phyloP scores from a whole-genome alignment of 805 yeast genomes.

The Ogataea paradorogensis region DNA sequence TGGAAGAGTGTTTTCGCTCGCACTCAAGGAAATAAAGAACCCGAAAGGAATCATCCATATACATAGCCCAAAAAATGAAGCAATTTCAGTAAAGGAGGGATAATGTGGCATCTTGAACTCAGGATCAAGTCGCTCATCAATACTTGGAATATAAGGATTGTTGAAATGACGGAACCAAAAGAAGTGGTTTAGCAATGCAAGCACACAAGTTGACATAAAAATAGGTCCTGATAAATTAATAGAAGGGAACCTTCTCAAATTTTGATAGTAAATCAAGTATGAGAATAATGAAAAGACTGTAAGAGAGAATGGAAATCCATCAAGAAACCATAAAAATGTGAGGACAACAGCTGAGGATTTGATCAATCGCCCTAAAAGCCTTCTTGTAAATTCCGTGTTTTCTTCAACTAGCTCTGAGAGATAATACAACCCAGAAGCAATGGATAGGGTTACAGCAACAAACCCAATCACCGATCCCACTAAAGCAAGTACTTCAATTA shows the following conservation, averaged over 20 bases:
- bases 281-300: slow-evolving; percentile 67
- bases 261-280: slow-evolving; percentile 71
- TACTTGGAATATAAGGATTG: slow-evolving; percentile 68
- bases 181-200: slow-evolving; percentile 78
- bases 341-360: slow-evolving; percentile 55
- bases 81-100: slow-evolving; percentile 83
- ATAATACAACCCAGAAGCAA: slow-evolving; percentile 90
- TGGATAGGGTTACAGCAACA: slow-evolving; percentile 51
- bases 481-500: slow-evolving; percentile 56
- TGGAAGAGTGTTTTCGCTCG: slow-evolving; percentile 87
- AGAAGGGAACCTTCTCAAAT: slow-evolving; percentile 78
- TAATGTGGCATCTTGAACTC: slow-evolving; percentile 61
- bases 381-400: slow-evolving; percentile 79
- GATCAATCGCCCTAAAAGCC: slow-evolving; percentile 62
- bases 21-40: slow-evolving; percentile 85
- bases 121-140: slow-evolving; percentile 55
- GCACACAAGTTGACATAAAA: slow-evolving; percentile 65
- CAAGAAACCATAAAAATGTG: slow-evolving; percentile 62
- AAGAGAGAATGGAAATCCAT: slow-evolving; percentile 72
- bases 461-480: slow-evolving; percentile 63
- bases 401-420: slow-evolving; percentile 92
- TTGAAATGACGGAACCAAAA: slow-evolving; percentile 87
- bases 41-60: slow-evolving; percentile 95
- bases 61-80: slow-evolving; percentile 92
- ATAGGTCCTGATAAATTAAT: slow-evolving; percentile 69